Evolutionary conservation across 768 basidiomycete genomes (phyloP), one percentile per base, ranked within the genome.

Genomic region (Agaricus blazei): DNA sequence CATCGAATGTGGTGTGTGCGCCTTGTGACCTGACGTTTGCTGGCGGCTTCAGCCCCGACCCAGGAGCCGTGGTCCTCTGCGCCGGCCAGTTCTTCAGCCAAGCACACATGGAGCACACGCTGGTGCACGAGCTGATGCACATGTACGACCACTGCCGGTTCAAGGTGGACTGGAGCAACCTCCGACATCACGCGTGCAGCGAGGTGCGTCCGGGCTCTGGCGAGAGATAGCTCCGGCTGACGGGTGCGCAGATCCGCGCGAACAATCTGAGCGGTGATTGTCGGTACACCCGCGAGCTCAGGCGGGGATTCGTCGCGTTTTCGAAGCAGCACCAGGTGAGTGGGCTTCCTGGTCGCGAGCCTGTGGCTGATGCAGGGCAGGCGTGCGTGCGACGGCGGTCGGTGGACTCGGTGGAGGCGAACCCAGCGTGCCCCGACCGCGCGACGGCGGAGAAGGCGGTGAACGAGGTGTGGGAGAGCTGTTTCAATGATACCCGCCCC

Each of bases 381-480:
- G 85, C 84, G 11, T 98, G 96, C 64, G 93, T 97, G 23, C 88
- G 93, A 50, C 82, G 95, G 38, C 79, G 94, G 59, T 93, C 96
- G 7, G 75, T 91, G 9, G 67, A 86, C 36, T 96, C 93, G 3
- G 91, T 99, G 2, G 72, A 75, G 38, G 81, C 80, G 15, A 95
- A 98, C 67, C 86, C 92, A 11, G 75, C 79, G 23, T 98, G 95
- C 65, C 85, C 85, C 1, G 82, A 87, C 63, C 69, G 75, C 38
- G 89, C 78, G 4, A 75, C 88, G 26, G 96, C 95, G 11, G 93
- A 94, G 67, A 80, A 81, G 55, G 93, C 85, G 1, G 95, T 98
- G 45, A 97, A 98, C 61, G 91, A 97, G 67, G 96, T 96, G 34
- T 99, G 91, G 89, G 93, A 93, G 64, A 93, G 91, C 62, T 99